phyloP scores from a whole-genome alignment of 352 stramenopile species.

The Chrysophaeum taylorii region DNA sequence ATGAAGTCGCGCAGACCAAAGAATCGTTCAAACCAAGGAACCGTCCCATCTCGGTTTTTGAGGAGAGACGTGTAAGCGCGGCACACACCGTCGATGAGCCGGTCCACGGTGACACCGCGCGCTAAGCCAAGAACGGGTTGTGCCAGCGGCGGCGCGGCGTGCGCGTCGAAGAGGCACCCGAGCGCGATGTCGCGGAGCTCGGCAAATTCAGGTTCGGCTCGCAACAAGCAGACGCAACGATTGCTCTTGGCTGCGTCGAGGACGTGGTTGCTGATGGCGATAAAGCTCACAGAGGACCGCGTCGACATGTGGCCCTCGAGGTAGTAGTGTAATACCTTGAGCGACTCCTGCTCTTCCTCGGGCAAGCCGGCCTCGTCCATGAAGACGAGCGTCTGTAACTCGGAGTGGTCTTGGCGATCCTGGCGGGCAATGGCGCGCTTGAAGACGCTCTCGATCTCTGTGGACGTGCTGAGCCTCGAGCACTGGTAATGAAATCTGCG shows the following conservation, averaged over 20 bases:
- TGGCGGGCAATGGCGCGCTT: conserved; percentile 35
- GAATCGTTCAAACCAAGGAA: conserved; percentile 36
- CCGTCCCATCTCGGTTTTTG: conserved; percentile 23
- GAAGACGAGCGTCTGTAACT: conserved; percentile 33
- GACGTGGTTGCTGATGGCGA: conserved; percentile 38
- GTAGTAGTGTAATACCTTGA: conserved; percentile 42
- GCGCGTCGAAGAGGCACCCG: conserved; percentile 30
- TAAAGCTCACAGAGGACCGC: conserved; percentile 32
- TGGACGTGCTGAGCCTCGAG: conserved; percentile 32
- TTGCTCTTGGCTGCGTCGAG: conserved; percentile 43
- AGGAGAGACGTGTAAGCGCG: conserved; percentile 27
- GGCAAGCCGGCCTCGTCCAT: conserved; percentile 42
- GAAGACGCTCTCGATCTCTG: conserved; percentile 36
- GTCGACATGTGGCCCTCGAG: conserved; percentile 38
- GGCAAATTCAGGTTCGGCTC: conserved; percentile 33
- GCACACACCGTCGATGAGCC: conserved; percentile 24
- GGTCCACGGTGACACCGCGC: background rate
- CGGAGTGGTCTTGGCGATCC: conserved; percentile 25
- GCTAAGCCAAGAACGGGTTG: too few relatives aligned
- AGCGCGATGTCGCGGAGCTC: conserved; percentile 33
- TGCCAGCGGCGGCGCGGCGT: too few relatives aligned
- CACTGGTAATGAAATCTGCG: conserved; percentile 46
- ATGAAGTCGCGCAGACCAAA: conserved; percentile 37
- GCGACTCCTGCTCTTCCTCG: conserved; percentile 36
- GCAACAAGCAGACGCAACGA: conserved; percentile 30